Evolutionary conservation across 129 eudicot species (phyloP), one percentile per base, ranked within the genome.

Genomic region (Flaveria bidentis): DNA sequence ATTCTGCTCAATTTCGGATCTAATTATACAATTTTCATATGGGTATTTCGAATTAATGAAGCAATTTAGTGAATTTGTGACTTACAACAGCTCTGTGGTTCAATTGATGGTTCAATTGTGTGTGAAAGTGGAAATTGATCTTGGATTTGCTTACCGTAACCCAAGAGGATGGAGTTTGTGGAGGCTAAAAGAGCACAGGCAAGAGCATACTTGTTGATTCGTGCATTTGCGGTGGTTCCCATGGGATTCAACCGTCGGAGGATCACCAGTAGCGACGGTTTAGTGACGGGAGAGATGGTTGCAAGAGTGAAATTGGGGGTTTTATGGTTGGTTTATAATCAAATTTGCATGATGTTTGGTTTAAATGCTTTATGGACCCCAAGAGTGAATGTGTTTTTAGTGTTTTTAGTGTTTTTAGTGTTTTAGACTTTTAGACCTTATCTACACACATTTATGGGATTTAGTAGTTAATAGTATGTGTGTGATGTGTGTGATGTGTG

Each of bases 111-210:
- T 5, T 10, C 9, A 20, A 33, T 51, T 33, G 51, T 20, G 64
- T 64, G 3, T 33, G 50, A 23, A 62, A 71, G 20, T 25, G 23
- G 30, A 64, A 64, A 14, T 18, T 12, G 41, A 71, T 69, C 15
- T 26, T 1, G 3, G 45, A 61, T 14, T 7, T 12, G 45, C 26
- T 78, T 84, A 92, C 98, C 98, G 70, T 92, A 92, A 25, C 98
- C 98, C 67, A 92, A 78, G 47, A 92, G 93, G 62, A 90, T 80
- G 63, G 98, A 92, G 78, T 87, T 92, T 36, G 96, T 89, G 49
- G 98, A 92, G 53, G 98, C 98, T 71, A 92, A 80, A 65, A 92
- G 77, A 69, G 98, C 98, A 77, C 96, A 92, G 5, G 82, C 85
- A 5, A 92, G 90, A 33, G 92, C 98, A 67, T 89, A 89, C 33